Conservation (phyloP, 768 basidiomycete species). For the Daedaleopsis sinensis region DNA sequence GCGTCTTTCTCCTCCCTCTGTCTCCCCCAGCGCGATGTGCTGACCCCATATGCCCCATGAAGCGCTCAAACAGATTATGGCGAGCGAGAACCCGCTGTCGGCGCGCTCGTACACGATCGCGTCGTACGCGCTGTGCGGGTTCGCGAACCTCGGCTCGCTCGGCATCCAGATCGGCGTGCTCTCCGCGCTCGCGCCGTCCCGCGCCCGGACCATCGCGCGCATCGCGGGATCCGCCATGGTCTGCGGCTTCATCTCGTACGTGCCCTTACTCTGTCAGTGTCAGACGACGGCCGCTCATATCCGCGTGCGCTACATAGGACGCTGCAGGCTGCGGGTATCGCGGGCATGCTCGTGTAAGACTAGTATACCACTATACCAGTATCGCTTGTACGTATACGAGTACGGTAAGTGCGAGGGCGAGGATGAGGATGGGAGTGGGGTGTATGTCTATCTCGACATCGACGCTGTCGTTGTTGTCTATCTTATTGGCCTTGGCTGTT, state of each 20-base stretch:
- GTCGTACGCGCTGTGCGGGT: conserved; percentile 88
- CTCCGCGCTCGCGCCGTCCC: conserved; percentile 67
- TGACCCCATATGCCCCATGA: background rate
- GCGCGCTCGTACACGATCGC: conserved; percentile 80
- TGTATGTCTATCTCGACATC: background rate
- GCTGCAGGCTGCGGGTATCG: conserved; percentile 34
- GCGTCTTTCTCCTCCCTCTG: background rate
- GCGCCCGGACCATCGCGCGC: conserved; percentile 69
- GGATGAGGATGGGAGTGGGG: background rate
- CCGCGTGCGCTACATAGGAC: conserved; percentile 18
- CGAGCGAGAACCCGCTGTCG: conserved; percentile 55
- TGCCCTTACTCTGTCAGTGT: conserved; percentile 3
- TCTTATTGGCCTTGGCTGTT: background rate
- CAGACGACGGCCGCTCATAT: background rate
- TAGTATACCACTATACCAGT: background rate
- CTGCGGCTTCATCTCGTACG: conserved; percentile 64
- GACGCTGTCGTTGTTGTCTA: background rate
- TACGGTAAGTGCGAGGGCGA: background rate
- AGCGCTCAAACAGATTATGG: conserved; percentile 52
- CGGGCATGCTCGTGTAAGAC: conserved; percentile 31
- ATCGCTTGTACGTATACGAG: background rate
- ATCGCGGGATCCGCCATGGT: conserved; percentile 71
- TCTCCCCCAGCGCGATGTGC: conserved; percentile 7
- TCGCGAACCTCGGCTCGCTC: conserved; percentile 84
- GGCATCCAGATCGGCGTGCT: conserved; percentile 88